Evolutionary conservation across 441 rosid species (phyloP).

Genomic region (Rhodomyrtus psidioides): DNA sequence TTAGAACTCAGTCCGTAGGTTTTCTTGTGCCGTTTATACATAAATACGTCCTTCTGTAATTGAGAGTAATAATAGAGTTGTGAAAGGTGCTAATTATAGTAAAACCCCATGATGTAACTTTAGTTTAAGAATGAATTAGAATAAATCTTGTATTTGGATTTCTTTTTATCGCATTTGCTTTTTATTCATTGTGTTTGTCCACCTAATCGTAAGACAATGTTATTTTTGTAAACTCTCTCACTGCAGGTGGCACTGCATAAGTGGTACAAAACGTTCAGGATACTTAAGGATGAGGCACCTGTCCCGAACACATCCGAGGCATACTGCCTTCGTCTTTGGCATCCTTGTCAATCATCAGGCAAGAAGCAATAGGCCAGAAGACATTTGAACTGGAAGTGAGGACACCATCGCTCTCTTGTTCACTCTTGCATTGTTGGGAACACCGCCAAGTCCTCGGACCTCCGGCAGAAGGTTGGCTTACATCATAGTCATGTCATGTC

Average conservation of each 20-base stretch:
- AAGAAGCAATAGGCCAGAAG: background rate
- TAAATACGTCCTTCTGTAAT: too few relatives aligned
- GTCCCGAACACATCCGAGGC: background rate
- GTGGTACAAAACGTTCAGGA: background rate
- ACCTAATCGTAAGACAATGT: background rate
- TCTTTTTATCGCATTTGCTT: too few relatives aligned
- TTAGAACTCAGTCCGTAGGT: accelerated
- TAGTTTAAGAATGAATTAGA: too few relatives aligned
- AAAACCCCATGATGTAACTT: too few relatives aligned
- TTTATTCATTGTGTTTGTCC: too few relatives aligned
- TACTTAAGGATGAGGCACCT: background rate
- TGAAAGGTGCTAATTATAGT: too few relatives aligned
- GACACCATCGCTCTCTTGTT: background rate
- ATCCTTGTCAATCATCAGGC: background rate
- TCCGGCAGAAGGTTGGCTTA: background rate
- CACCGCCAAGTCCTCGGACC: background rate
- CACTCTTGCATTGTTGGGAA: background rate
- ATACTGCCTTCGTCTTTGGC: background rate
- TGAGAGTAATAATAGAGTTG: too few relatives aligned
- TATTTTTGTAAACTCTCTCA: background rate
- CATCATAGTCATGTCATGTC: background rate
- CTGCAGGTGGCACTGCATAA: too few relatives aligned
- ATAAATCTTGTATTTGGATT: too few relatives aligned
- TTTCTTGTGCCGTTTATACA: too few relatives aligned
- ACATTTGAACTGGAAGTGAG: background rate